Percentiles rank a stretch among this genome's conserved stretches.
These are phyloP conservation scores for Paraurostyla sp. DNA, from an alignment of 73 alveolate species.

Conservation along the genomic window DNA sequence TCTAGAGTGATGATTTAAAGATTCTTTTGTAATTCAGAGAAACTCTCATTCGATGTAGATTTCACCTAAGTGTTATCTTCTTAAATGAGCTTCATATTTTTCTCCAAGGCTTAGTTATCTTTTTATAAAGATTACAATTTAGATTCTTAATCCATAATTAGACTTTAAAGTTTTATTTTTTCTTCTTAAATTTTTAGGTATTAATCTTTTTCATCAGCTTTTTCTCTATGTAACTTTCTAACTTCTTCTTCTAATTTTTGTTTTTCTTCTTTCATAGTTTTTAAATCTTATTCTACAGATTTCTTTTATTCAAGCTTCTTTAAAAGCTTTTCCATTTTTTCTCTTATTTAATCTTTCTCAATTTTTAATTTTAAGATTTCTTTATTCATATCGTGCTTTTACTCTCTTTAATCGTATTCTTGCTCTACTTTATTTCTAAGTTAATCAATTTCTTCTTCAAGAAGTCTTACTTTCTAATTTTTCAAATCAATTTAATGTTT, in stretches of 20 bases:
- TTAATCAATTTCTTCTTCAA: constrained; percentile 36
- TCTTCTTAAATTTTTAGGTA: constrained; percentile 14
- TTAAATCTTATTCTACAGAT: background rate
- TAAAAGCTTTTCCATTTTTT: constrained; percentile 22
- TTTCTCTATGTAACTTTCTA: constrained; percentile 21
- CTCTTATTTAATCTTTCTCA: constrained; percentile 30
- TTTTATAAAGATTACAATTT: background rate
- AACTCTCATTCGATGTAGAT: background rate
- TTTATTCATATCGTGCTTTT: constrained; percentile 1
- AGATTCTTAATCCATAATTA: constrained; percentile 12
- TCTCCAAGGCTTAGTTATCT: constrained; percentile 39
- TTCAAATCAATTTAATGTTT: background rate
- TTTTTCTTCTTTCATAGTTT: constrained; percentile 4
- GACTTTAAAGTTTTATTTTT: constrained; percentile 17
- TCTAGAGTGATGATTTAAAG: background rate
- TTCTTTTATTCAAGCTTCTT: constrained; percentile 49
- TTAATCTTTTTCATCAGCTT: constrained; percentile 44
- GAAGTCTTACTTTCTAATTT: background rate
- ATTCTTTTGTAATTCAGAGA: background rate
- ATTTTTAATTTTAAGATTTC: background rate
- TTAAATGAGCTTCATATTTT: background rate
- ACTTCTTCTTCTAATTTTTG: constrained; percentile 21
- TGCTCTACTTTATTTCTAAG: constrained; percentile 20
- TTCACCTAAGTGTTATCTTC: background rate
- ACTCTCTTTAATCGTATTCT: constrained; percentile 42